Conservation (phyloP, 176 grass and related monocot genomes). For the Neostapfia colusana region DNA sequence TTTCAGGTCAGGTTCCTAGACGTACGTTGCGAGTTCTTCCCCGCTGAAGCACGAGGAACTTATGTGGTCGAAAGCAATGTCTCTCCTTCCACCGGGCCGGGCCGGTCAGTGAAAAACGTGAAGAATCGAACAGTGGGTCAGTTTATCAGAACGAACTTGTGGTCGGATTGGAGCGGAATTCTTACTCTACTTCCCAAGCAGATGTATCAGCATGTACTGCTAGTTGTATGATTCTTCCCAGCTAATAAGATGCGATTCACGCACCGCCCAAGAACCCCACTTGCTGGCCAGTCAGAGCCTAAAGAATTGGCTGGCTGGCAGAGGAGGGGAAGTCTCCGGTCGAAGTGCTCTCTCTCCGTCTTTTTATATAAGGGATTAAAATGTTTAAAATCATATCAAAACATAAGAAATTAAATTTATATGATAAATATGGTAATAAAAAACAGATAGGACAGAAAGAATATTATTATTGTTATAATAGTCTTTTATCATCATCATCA, state of each 20-base stretch:
- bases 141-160: background rate
- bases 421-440: too few species aligned
- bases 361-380: too few species aligned
- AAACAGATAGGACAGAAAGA: too few species aligned
- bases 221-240: too few species aligned
- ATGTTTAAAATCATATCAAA: too few species aligned
- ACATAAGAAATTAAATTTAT: too few species aligned
- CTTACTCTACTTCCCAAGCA: background rate
- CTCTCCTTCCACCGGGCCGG: background rate
- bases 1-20: constrained; percentile 2
- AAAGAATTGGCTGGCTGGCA: background rate
- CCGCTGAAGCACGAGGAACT: background rate
- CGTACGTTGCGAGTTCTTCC: background rate
- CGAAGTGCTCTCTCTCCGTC: too few species aligned
- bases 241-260: background rate
- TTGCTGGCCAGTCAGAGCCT: background rate
- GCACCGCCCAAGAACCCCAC: constrained; percentile 20
- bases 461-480: too few species aligned
- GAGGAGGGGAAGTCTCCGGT: background rate
- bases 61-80: background rate
- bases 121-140: background rate
- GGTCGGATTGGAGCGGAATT: background rate
- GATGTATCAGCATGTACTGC: background rate
- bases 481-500: too few species aligned
- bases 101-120: background rate